These are phyloP conservation scores for Pseudopithomyces maydicus DNA, from an alignment of 2,329 filamentous ascomycete species.

Conservation along the genomic window DNA sequence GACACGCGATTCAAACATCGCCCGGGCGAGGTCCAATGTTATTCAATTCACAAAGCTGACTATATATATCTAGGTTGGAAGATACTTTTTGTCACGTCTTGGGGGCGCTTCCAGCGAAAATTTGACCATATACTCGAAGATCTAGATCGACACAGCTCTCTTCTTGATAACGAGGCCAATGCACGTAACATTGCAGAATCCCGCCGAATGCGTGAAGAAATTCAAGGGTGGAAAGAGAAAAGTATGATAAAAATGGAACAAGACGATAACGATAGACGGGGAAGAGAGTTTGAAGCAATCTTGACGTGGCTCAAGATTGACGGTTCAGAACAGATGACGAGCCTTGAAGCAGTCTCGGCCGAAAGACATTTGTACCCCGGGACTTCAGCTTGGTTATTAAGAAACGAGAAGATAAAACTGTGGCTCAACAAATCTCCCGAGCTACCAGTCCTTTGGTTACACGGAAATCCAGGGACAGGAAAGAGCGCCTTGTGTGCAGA, in stretches of 20 bases:
- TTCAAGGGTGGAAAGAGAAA: slow-evolving; percentile 14
- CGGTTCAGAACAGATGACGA: slow-evolving; percentile 14
- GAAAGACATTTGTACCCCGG: slow-evolving; percentile 18
- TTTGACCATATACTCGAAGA: slow-evolving; percentile 35
- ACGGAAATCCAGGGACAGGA: slow-evolving; percentile 27
- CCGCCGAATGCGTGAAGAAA: slow-evolving; percentile 8
- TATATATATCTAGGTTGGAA: slow-evolving; percentile 29
- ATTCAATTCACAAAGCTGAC: neutral
- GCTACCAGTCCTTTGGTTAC: slow-evolving; percentile 19
- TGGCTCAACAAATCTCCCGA: slow-evolving; percentile 17
- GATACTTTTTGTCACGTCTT: slow-evolving; percentile 32
- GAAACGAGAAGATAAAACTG: slow-evolving; percentile 11
- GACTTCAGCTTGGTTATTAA: slow-evolving; percentile 30
- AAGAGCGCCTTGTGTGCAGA: slow-evolving; percentile 14
- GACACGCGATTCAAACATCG: too few relatives aligned
- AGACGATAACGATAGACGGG: slow-evolving; percentile 11
- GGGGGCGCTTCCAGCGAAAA: slow-evolving; percentile 31
- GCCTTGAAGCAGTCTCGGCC: slow-evolving; percentile 19
- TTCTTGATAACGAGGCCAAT: slow-evolving; percentile 35
- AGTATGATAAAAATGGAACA: slow-evolving; percentile 13
- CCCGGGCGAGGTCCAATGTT: neutral
- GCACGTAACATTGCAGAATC: slow-evolving; percentile 29
- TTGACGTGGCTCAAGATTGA: slow-evolving; percentile 30
- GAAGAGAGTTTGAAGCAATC: slow-evolving; percentile 14
- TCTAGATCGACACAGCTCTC: slow-evolving; percentile 24